phyloP scores from a whole-genome alignment of 176 grass and related monocot genomes.

The Aechmea fasciata region DNA sequence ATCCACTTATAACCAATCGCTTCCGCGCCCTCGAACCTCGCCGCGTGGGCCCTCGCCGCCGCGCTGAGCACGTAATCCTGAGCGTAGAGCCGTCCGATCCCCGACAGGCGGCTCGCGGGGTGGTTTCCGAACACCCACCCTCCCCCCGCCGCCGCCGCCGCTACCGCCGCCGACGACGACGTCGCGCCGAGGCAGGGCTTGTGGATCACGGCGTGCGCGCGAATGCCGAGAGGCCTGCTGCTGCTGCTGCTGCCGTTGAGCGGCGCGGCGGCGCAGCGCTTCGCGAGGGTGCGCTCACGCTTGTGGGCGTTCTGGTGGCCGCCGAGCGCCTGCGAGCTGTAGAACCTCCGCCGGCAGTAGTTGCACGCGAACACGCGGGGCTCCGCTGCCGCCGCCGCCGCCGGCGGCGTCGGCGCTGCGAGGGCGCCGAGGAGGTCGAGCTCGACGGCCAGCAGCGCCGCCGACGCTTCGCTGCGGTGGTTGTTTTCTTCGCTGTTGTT shows the following conservation, averaged over 20 bases:
- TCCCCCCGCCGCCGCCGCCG: background rate
- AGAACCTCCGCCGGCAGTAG: conserved; percentile 8
- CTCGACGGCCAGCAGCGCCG: background rate
- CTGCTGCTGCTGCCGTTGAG: background rate
- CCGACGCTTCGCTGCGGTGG: background rate
- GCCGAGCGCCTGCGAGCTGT: conserved; percentile 72
- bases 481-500: background rate
- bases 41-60: background rate
- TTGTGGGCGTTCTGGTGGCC: conserved; percentile 99
- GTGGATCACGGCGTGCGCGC: background rate
- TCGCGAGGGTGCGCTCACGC: conserved; percentile 42
- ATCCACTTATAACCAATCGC: background rate
- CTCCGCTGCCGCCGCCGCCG: background rate
- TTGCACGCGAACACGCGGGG: conserved; percentile 3
- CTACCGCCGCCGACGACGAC: background rate
- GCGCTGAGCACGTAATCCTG: background rate
- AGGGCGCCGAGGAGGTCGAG: background rate
- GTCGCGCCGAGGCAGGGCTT: background rate
- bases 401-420: background rate
- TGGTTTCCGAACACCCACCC: background rate
- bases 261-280: background rate
- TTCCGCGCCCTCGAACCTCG: background rate
- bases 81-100: background rate
- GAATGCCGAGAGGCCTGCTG: background rate
- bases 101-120: background rate